Evolutionary conservation across 768 basidiomycete species (phyloP).

Genomic region (Baorangia bicolor): DNA sequence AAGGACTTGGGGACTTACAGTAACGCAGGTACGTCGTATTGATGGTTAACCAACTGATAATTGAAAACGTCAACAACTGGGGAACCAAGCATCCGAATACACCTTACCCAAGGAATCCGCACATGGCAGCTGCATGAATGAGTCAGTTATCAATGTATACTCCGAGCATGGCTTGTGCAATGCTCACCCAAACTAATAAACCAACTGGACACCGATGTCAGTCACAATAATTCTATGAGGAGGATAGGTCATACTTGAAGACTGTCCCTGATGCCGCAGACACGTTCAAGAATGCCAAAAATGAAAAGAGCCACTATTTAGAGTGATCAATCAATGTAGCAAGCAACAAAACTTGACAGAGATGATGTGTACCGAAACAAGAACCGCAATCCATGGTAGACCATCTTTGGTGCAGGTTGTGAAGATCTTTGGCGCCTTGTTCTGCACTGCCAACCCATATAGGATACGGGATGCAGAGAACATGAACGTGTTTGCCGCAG

Average conservation of each 20-base stretch:
- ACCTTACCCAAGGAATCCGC: conserved; percentile 52
- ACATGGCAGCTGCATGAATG: conserved; percentile 44
- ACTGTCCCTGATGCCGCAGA: conserved; percentile 48
- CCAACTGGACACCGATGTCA: conserved; percentile 45
- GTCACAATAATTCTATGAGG: conserved; percentile 16
- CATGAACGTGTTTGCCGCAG: conserved; percentile 57
- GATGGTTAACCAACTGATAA: conserved; percentile 61
- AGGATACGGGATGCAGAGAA: conserved; percentile 41
- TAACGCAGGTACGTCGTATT: conserved; percentile 73
- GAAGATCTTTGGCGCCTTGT: conserved; percentile 52
- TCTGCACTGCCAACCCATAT: conserved; percentile 46
- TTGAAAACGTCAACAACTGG: conserved; percentile 45
- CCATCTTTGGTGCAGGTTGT: conserved; percentile 46
- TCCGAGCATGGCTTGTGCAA: not conserved
- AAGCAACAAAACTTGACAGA: conserved; percentile 5
- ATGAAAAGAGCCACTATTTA: conserved; percentile 39
- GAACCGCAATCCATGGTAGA: conserved; percentile 44
- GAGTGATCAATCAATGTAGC: conserved; percentile 9
- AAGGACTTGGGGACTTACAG: conserved; percentile 40
- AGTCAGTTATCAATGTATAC: not conserved
- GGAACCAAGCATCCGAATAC: conserved; percentile 32
- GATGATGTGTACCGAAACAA: conserved; percentile 25
- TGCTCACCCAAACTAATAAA: conserved; percentile 58
- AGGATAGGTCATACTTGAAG: conserved; percentile 20
- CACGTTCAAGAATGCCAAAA: conserved; percentile 65